Percentiles rank a stretch among this genome's conserved stretches.
Conservation (phyloP, 345 rosid species). For the Linum trigynum region DNA sequence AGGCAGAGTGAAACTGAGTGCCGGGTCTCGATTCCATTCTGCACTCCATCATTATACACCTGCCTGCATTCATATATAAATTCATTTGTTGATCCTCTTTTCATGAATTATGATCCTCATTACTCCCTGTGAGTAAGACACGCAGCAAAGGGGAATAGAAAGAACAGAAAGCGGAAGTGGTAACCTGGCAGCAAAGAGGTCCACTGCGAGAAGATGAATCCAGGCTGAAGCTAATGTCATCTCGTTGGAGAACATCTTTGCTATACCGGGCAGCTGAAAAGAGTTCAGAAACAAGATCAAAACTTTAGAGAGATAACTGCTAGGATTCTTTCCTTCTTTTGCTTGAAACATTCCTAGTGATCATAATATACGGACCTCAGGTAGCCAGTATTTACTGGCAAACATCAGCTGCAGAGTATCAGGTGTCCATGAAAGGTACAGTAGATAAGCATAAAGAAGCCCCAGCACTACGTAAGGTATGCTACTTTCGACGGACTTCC, state of each 20-base stretch:
- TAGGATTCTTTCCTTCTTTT: too few species aligned
- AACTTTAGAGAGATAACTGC: not conserved
- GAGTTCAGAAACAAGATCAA: not conserved
- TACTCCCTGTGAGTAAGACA: too few species aligned
- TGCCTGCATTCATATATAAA: conserved; percentile 38
- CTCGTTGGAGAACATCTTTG: conserved; percentile 81
- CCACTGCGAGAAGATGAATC: conserved; percentile 80
- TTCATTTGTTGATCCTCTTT: too few species aligned
- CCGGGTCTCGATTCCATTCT: conserved; percentile 70
- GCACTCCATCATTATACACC: conserved; percentile 70
- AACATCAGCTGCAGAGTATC: conserved; percentile 57
- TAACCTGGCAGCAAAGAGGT: conserved; percentile 92
- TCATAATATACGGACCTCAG: conserved; percentile 45
- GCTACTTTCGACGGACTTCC: conserved; percentile 61
- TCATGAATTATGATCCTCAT: too few species aligned
- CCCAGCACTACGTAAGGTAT: conserved; percentile 64
- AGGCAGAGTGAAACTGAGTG: conserved; percentile 87
- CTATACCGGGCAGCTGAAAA: conserved; percentile 57
- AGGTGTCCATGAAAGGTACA: conserved; percentile 90
- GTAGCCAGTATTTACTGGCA: conserved; percentile 67
- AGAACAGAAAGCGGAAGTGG: too few species aligned
- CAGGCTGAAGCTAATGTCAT: conserved; percentile 89
- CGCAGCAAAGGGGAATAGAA: too few species aligned
- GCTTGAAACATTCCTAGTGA: too few species aligned
- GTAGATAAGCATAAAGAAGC: conserved; percentile 52